Evolutionary conservation across 805 yeast genomes (phyloP).

Genomic region (Saccharomycopsis olivae): DNA sequence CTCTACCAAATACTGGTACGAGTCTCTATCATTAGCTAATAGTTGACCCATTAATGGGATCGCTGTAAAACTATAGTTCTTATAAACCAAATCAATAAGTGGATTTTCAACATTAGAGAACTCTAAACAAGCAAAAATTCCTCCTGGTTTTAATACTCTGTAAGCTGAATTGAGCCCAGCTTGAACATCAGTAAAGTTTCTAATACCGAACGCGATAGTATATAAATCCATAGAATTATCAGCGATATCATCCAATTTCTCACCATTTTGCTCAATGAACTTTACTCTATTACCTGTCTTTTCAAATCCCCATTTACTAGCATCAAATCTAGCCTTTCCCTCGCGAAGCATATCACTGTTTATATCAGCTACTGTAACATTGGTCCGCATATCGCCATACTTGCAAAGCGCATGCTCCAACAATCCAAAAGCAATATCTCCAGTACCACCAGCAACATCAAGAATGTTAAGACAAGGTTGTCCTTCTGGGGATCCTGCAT

Average conservation of each 20-base stretch:
- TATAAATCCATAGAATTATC: conserved; percentile 88
- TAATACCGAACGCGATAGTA: conserved; percentile 94
- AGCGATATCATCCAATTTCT: conserved; percentile 69
- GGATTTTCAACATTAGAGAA: conserved; percentile 86
- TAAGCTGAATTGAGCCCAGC: conserved; percentile 93
- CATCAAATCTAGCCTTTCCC: conserved; percentile 68
- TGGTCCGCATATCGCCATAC: conserved; percentile 62
- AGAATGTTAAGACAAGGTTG: conserved; percentile 74
- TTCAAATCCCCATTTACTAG: conserved; percentile 43
- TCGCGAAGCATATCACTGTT: conserved; percentile 93
- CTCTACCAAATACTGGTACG: conserved; percentile 93
- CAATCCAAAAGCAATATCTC: conserved; percentile 94
- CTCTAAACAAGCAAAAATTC: conserved; percentile 92
- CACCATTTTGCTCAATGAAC: conserved; percentile 90
- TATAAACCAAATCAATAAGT: conserved; percentile 63
- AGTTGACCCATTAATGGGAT: conserved; percentile 94
- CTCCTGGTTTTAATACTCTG: conserved; percentile 93
- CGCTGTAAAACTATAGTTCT: conserved; percentile 77
- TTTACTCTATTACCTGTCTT: conserved; percentile 47
- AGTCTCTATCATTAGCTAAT: conserved; percentile 89
- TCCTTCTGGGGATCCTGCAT: conserved; percentile 90
- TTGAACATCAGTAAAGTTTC: conserved; percentile 92
- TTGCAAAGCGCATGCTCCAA: conserved; percentile 79
- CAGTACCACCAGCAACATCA: conserved; percentile 98
- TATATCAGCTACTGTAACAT: conserved; percentile 90